Evolutionary conservation across 306 rosid species (phyloP).

Genomic region (Lathyrus tuberosus): DNA sequence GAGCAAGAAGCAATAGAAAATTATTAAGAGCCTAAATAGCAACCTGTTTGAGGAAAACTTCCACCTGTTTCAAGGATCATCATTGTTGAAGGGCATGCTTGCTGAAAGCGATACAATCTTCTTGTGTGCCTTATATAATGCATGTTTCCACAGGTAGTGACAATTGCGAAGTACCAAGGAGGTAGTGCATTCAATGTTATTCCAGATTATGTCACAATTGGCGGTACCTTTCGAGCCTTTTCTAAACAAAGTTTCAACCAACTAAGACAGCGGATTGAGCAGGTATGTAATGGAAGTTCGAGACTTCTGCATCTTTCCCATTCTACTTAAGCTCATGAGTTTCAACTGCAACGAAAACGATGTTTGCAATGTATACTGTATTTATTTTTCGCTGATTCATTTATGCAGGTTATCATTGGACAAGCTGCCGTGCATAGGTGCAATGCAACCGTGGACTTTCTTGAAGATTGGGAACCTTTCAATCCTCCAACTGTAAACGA

Average conservation of each 20-base stretch:
- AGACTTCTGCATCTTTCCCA: no score
- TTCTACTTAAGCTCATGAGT: no score
- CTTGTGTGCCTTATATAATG: constrained; percentile 17
- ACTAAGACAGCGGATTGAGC: constrained; percentile 60
- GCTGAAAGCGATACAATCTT: neutral
- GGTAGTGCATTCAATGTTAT: no score
- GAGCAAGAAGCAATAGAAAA: no score
- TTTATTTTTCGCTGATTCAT: neutral
- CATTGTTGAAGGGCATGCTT: neutral
- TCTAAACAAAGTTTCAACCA: constrained; percentile 47
- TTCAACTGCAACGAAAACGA: no score
- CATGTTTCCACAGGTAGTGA: constrained; percentile 64
- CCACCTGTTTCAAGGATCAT: neutral
- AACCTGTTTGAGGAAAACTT: neutral
- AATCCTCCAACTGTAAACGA: constrained; percentile 68
- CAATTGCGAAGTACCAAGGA: constrained; percentile 10
- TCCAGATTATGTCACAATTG: no score
- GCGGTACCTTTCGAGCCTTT: no score
- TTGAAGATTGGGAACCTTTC: constrained; percentile 41
- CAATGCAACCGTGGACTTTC: constrained; percentile 41
- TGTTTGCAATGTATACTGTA: no score
- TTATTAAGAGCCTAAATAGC: neutral
- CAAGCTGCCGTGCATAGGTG: constrained; percentile 75
- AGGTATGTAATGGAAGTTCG: constrained; percentile 46
- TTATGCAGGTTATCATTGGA: constrained; percentile 60